phyloP scores from a whole-genome alignment of 306 rosid species.

The Vicia sativa region DNA sequence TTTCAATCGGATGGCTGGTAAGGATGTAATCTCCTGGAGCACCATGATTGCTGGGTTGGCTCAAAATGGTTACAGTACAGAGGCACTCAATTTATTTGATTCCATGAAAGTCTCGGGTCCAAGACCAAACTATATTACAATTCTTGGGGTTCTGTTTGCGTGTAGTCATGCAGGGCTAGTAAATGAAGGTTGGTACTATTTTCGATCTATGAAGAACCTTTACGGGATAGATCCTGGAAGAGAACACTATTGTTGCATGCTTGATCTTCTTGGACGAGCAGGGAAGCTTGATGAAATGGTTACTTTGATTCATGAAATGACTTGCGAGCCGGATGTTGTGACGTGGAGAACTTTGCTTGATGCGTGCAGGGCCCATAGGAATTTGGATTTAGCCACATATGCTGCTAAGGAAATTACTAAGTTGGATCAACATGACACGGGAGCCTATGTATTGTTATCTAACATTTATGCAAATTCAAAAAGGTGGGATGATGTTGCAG shows the following conservation, averaged over 20 bases:
- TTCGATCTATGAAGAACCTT: conserved; percentile 70
- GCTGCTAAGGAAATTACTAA: conserved; percentile 77
- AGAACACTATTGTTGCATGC: conserved; percentile 84
- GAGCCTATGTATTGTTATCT: conserved; percentile 80
- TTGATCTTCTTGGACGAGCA: conserved; percentile 95
- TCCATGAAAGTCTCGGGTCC: conserved; percentile 63
- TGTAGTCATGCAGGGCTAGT: conserved; percentile 95
- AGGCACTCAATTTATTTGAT: conserved; percentile 71
- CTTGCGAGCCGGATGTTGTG: conserved; percentile 74
- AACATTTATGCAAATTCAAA: conserved; percentile 76
- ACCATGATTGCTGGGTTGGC: conserved; percentile 92
- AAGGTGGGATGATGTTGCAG: conserved; percentile 76
- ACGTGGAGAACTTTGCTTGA: conserved; percentile 89
- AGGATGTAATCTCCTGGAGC: conserved; percentile 93
- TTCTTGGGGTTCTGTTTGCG: conserved; percentile 88
- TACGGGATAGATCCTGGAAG: conserved; percentile 72
- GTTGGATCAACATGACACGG: conserved; percentile 70
- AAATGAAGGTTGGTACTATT: conserved; percentile 69
- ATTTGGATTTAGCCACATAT: conserved; percentile 67
- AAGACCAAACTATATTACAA: conserved; percentile 75
- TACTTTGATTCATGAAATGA: conserved; percentile 68
- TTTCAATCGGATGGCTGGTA: conserved; percentile 61
- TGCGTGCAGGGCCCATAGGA: conserved; percentile 74
- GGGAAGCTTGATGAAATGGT: conserved; percentile 77
- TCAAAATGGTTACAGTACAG: conserved; percentile 79